Base-by-base conservation (phyloP, 495 filamentous ascomycete species). In the Xeromyces bisporus region DNA sequence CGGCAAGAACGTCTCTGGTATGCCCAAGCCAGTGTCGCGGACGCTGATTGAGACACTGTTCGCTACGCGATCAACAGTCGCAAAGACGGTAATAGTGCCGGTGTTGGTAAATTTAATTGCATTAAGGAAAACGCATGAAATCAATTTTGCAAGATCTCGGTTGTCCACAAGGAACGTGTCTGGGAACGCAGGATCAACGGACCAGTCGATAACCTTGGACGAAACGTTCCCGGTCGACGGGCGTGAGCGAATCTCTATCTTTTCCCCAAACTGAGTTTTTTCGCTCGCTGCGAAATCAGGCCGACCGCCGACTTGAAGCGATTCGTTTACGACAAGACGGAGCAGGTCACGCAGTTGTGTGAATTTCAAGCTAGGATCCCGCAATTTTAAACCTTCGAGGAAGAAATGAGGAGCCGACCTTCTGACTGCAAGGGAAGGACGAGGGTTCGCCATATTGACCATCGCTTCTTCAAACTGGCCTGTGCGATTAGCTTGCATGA, bases 51-150 rank as follows among this genome's bases (percentile, higher is more conserved):
- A 47, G 31, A 80, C 56, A 49, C 71, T 67, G 36, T 69, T 62
- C 36, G 40, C 48, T 33, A 58, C 63, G 31, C 51, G 34, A 31
- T 60, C 64, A 20, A 73, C 48, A 12, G 55, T 62, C 6, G 70
- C 73, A 20, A 44, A 63, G 3, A 85, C 47, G 1, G 55, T 63
- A 30, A 85, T 76, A n/a, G 51, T 60, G 13, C 80, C 80, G 32
- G 58, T 61, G 36, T 79, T 73, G 0, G 80, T 83, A 41, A 84
- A 86, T 46, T 86, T 86, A 33, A 85, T 66, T 3, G 80, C 80
- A 47, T 85, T 86, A 17, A 80, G 55, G 33, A 82, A 70, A 10
- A 85, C 67, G 35, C 76, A 78, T 6, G 77, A 80, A 2, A 82
- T 66, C 34, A 80, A 46, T 43, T 83, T 84, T 7, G 72, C 68